Base-by-base conservation (phyloP, 2,329 filamentous ascomycete species). In the Aspergillus melleus region DNA sequence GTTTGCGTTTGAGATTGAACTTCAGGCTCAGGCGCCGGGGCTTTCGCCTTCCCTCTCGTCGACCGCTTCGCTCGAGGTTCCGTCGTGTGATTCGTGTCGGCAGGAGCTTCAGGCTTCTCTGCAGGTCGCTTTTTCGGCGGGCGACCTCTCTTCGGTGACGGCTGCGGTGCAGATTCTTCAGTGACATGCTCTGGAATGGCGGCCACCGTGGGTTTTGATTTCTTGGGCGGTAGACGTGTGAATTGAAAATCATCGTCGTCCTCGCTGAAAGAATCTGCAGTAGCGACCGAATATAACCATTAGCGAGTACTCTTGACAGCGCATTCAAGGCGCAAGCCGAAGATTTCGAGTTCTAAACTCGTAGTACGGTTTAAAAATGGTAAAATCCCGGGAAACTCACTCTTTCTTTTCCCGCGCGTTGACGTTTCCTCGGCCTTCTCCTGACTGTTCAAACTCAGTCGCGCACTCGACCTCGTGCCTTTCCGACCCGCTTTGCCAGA, bases 221-320 rank as follows among this genome's bases (percentile, higher is more conserved):
- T 91, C 61, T 82, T 81, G 69, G 85, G 79, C 71, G 90, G 90
- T 11, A 87, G 81, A 62, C 90, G 85, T 64, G 88, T 86, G 73
- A 92, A 93, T 59, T 86, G 81, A 68, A 93, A 93, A 63, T 90
- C 90, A 68, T 90, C 90, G 78, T 90, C 88, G 69, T 90, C 85
- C 74, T 93, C 90, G 68, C 91, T 88, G 68, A 88, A 89, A 8
- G 55, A 26, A 62, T 77, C 81, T 79, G 60, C 56, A 62, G 8
- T 20, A 54, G 51, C 58, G 60, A 59, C 47, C 29, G 32, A 49
- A 57, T 60, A 54, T 60, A 42, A 55, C 47, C 29, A 58, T 66
- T 63, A 61, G 60, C 46, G 29, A 26, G 4, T 26, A 49, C 22
- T 12, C 22, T 20, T 14, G 11, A 30, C 36, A 26, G 22, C 29